Evolutionary conservation across 345 rosid species (phyloP).

Genomic region (Isatis tinctoria): DNA sequence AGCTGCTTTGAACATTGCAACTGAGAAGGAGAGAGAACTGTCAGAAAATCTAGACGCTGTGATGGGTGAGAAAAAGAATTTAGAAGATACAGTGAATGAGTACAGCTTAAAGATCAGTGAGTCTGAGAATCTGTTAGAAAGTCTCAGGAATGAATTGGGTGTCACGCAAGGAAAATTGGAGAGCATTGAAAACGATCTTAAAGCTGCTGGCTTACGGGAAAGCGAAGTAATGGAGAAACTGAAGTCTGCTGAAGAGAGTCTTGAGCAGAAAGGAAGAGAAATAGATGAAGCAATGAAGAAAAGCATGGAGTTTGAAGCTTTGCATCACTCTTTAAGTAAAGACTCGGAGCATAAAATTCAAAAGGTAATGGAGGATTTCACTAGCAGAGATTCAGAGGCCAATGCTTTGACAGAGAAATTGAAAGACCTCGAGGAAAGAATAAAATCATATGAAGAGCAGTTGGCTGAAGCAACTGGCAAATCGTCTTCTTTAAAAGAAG

Average conservation of each 20-base stretch:
- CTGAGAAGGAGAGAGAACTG: slow-evolving; percentile 59
- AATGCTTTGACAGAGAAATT: slow-evolving; percentile 60
- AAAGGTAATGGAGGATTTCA: slow-evolving; percentile 53
- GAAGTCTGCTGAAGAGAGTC: slow-evolving; percentile 66
- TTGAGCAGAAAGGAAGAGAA: slow-evolving; percentile 49
- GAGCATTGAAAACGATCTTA: slow-evolving; percentile 61
- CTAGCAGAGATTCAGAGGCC: slow-evolving; percentile 71
- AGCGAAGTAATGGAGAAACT: slow-evolving; percentile 66
- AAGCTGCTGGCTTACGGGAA: slow-evolving; percentile 61
- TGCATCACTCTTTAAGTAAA: slow-evolving; percentile 48
- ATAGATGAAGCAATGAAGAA: slow-evolving; percentile 54
- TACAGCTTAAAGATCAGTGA: slow-evolving; percentile 56
- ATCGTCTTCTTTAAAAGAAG: slow-evolving; percentile 61
- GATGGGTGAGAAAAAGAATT: slow-evolving; percentile 59
- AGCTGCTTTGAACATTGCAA: slow-evolving; percentile 54
- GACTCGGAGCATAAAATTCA: slow-evolving; percentile 65
- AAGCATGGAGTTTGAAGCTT: slow-evolving; percentile 60
- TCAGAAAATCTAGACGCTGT: slow-evolving; percentile 49
- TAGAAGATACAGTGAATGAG: slow-evolving; percentile 52
- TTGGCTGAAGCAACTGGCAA: slow-evolving; percentile 48
- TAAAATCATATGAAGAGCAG: slow-evolving; percentile 58
- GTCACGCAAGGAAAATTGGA: slow-evolving; percentile 58
- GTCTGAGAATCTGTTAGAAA: slow-evolving; percentile 62
- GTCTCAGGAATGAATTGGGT: slow-evolving; percentile 64
- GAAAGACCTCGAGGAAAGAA: slow-evolving; percentile 55